phyloP scores from a whole-genome alignment of 179 eudicot species.

The Beta corolliflora region DNA sequence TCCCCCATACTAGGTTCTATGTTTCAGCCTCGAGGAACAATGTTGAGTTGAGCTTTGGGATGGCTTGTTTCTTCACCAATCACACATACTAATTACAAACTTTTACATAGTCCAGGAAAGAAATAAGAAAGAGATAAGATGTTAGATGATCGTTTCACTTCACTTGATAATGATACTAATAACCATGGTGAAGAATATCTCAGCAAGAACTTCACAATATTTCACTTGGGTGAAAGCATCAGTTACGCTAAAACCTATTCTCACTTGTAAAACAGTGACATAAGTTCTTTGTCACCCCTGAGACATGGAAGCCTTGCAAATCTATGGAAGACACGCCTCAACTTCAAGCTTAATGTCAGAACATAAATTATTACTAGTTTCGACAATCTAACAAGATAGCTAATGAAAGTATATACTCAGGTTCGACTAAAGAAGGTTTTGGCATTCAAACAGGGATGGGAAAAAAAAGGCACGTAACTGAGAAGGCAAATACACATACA shows the following conservation, averaged over 20 bases:
- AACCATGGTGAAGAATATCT: not conserved
- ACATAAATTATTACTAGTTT: not conserved
- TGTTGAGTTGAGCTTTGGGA: not conserved
- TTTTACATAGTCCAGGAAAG: not conserved
- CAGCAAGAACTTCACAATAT: not conserved
- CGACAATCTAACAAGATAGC: not conserved
- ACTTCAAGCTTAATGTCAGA: constrained; percentile 4
- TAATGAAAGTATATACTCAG: not conserved
- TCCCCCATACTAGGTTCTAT: not conserved
- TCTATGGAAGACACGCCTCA: not conserved
- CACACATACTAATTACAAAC: not conserved
- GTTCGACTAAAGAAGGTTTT: not conserved
- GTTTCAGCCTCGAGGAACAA: not conserved
- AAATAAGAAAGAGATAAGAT: not conserved
- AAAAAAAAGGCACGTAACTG: not conserved
- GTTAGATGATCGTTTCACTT: not conserved
- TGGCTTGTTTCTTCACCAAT: not conserved
- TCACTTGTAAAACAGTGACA: not conserved
- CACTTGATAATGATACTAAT: not conserved
- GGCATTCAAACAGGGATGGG: not conserved
- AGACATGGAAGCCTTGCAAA: not conserved
- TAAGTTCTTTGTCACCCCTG: not conserved
- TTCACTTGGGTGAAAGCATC: not conserved
- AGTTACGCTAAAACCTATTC: not conserved
- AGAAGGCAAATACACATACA: not conserved